Evolutionary conservation across 495 filamentous ascomycete genomes (phyloP).

Genomic region (Staphylotrichum tortipilum): DNA sequence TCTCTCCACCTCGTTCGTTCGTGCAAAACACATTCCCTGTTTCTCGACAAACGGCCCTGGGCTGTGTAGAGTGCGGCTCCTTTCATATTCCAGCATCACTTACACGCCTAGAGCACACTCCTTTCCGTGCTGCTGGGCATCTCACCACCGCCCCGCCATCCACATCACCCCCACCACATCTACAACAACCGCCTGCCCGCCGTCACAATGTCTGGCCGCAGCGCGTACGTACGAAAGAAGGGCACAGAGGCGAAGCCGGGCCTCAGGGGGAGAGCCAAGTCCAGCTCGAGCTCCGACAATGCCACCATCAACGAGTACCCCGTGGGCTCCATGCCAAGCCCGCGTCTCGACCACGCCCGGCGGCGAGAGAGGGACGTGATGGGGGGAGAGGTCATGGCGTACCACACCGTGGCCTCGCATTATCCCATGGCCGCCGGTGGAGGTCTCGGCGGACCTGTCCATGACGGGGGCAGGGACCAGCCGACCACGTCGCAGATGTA

Average conservation of each 20-base stretch:
- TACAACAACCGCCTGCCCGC: not conserved
- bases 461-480: conserved; percentile 24
- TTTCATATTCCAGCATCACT: too few species aligned
- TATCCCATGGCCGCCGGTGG: conserved; percentile 19
- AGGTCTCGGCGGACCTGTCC: conserved; percentile 34
- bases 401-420: conserved; percentile 19
- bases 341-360: conserved; percentile 9
- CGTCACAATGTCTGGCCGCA: conserved; percentile 44
- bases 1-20: too few species aligned
- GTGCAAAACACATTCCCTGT: too few species aligned
- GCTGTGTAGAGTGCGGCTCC: too few species aligned
- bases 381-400: conserved; percentile 26
- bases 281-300: conserved; percentile 32
- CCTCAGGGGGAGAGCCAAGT: conserved; percentile 24
- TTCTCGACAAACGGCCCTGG: too few species aligned
- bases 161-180: too few species aligned
- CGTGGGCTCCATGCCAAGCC: conserved; percentile 15
- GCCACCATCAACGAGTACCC: conserved; percentile 29
- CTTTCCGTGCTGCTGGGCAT: too few species aligned
- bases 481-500: conserved; percentile 8
- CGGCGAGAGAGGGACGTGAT: conserved; percentile 19
- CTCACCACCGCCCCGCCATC: too few species aligned
- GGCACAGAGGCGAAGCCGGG: conserved; percentile 36
- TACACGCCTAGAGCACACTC: too few species aligned
- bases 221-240: conserved; percentile 47